Base-by-base conservation (phyloP, 768 basidiomycete species). In the Chalciporus chontae region DNA sequence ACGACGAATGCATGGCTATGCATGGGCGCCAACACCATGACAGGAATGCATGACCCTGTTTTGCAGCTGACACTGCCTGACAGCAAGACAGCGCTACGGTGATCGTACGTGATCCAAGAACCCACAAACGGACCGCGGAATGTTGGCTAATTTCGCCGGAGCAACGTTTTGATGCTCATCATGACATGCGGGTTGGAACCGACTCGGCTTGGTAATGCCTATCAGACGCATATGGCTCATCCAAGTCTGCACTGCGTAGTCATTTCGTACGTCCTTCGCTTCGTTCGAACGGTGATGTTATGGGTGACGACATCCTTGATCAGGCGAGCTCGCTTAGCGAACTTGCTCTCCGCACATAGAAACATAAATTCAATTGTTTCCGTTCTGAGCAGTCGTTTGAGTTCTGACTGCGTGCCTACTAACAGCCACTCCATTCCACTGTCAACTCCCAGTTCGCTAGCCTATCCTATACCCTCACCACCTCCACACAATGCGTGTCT, bases 401-500 rank as follows among this genome's bases (percentile, higher is more conserved):
- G 13, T 29, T 29, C 44, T 23, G n/a, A 40, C 17, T 45, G 36
- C 44, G 44, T 45, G 36, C 44, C 14, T 45, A 45, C 44, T 9
- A 36, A 17, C 43, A 13, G 7, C 14, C 7, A 15, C 11, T 21
- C n/a, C 32, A 36, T 21, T 17, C 32, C 37, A 26, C 17, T 21
- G 5, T 40, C 40, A 8, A 14, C 10, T 11, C 38, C 26, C 26
- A 26, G 26, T 11, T 4, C 21, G 21, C 21, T 21, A 21, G 4
- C 21, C 21, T 21, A 31, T 8, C 31, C 31, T 14, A 31, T 31
- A 31, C 31, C 11, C 37, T 43, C n/a, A n/a, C 50, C 3, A 18
- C 21, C 7, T 15, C 15, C 18, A 17, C 23, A 29, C 18, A 41
- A 64, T 64, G 63, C 63, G 60, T 40, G 7, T 57, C 3, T 48